Conservation (phyloP, 495 filamentous ascomycete species). For the Penicillium steckii region DNA sequence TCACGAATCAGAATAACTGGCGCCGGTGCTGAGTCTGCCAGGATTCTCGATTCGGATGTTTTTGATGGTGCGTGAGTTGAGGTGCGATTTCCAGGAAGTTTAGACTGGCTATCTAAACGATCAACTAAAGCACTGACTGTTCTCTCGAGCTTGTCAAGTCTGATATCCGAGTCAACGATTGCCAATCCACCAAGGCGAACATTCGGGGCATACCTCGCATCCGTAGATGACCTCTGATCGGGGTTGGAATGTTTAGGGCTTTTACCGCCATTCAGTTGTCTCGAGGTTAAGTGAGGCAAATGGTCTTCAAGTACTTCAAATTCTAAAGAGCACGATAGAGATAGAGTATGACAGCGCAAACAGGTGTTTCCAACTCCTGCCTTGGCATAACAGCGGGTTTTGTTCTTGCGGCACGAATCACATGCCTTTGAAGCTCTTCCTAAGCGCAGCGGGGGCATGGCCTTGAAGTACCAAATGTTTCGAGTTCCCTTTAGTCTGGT, state of each 20-base stretch:
- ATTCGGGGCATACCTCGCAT: neutral
- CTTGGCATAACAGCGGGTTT: slow-evolving; percentile 3
- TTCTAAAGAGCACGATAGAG: neutral
- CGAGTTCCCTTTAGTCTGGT: neutral
- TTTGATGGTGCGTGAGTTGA: neutral
- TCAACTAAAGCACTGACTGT: neutral
- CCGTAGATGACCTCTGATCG: neutral
- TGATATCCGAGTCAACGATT: neutral
- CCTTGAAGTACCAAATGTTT: neutral
- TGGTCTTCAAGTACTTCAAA: neutral
- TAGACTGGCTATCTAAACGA: neutral
- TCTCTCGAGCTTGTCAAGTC: neutral
- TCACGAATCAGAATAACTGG: slow-evolving; percentile 3
- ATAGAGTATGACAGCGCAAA: slow-evolving; percentile 4
- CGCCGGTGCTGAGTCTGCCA: neutral
- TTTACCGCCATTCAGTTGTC: neutral
- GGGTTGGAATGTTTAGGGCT: neutral
- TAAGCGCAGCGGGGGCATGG: neutral
- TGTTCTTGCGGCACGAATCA: slow-evolving; percentile 5
- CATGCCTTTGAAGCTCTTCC: slow-evolving; percentile 5
- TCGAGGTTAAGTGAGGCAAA: neutral
- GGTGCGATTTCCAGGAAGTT: neutral
- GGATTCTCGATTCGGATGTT: neutral
- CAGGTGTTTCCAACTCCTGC: neutral
- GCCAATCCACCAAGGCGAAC: neutral